Percentiles rank a stretch among this genome's conserved stretches.
Conservation (phyloP, 371 early-diverging fungal genomes). For the Mycotypha africana region DNA sequence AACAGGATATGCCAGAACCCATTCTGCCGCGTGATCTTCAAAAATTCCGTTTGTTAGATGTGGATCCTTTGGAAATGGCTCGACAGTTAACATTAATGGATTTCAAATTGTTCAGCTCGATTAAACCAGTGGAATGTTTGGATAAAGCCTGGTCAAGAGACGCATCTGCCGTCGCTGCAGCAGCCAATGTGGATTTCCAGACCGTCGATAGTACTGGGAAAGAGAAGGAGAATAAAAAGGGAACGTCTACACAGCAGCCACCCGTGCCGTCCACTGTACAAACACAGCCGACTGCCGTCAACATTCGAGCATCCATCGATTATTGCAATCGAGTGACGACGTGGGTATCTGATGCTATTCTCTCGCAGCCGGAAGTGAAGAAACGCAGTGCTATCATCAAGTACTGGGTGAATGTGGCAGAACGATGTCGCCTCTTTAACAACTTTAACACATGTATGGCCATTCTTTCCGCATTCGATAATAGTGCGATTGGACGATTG, state of each 20-base stretch:
- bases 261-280: slow-evolving; percentile 1
- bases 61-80: slow-evolving; percentile 91
- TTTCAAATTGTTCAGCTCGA: slow-evolving; percentile 70
- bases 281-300: slow-evolving; percentile 49
- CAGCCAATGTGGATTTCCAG: not conserved
- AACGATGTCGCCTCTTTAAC: slow-evolving; percentile 63
- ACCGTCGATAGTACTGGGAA: too few species aligned
- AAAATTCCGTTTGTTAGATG: slow-evolving; percentile 68
- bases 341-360: slow-evolving; percentile 83
- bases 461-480: slow-evolving; percentile 84
- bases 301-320: slow-evolving; percentile 72
- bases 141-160: slow-evolving; percentile 86
- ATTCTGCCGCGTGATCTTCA: slow-evolving; percentile 67
- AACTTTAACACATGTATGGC: slow-evolving; percentile 93
- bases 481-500: slow-evolving; percentile 84
- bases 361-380: slow-evolving; percentile 75
- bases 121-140: slow-evolving; percentile 82
- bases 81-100: slow-evolving; percentile 93
- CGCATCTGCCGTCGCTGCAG: slow-evolving; percentile 6
- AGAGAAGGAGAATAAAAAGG: too few species aligned
- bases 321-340: slow-evolving; percentile 70
- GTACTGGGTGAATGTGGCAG: slow-evolving; percentile 84
- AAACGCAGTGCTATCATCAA: slow-evolving; percentile 72
- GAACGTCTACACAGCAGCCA: too few species aligned
- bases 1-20: slow-evolving; percentile 56